Conservation (phyloP, 163 green algal species). For the Scenedesmus sp. region DNA sequence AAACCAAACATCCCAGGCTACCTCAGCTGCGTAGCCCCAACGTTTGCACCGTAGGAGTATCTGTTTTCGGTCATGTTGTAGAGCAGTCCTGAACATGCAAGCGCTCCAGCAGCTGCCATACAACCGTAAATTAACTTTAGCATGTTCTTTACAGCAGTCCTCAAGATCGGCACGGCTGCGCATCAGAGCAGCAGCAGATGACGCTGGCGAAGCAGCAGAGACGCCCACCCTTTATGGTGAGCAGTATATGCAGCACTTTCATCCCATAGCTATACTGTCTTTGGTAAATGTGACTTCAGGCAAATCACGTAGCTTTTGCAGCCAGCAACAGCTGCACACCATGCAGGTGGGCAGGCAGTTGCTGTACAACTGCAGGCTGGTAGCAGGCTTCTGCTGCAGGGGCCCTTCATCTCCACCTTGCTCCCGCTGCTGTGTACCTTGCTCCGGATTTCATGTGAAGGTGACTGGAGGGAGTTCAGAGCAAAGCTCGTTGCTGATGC, state of each 20-base stretch:
- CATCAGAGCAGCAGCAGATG: constrained; percentile 18
- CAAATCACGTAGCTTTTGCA: not conserved
- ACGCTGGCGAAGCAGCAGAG: not conserved
- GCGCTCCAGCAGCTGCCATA: not conserved
- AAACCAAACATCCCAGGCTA: not conserved
- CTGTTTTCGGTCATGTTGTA: not conserved
- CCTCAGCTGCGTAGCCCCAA: too few relatives aligned
- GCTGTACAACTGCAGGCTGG: too few relatives aligned
- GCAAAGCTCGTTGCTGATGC: constrained; percentile 32
- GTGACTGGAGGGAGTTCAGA: constrained; percentile 36
- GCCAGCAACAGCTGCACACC: not conserved
- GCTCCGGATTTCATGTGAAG: not conserved
- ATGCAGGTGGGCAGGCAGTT: not conserved
- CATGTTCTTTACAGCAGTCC: not conserved
- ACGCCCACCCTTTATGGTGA: constrained; percentile 27
- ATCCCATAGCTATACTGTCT: not conserved
- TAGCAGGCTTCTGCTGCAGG: not conserved
- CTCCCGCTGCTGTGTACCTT: not conserved
- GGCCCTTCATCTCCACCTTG: not conserved
- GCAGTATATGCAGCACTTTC: not conserved
- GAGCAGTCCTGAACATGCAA: not conserved
- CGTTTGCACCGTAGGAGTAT: not conserved
- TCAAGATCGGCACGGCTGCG: not conserved
- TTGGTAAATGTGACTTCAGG: not conserved
- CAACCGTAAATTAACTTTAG: not conserved